These are phyloP conservation scores for Decorospora gaudefroyi DNA, from an alignment of 2,329 filamentous ascomycete genomes.

Conservation along the genomic window DNA sequence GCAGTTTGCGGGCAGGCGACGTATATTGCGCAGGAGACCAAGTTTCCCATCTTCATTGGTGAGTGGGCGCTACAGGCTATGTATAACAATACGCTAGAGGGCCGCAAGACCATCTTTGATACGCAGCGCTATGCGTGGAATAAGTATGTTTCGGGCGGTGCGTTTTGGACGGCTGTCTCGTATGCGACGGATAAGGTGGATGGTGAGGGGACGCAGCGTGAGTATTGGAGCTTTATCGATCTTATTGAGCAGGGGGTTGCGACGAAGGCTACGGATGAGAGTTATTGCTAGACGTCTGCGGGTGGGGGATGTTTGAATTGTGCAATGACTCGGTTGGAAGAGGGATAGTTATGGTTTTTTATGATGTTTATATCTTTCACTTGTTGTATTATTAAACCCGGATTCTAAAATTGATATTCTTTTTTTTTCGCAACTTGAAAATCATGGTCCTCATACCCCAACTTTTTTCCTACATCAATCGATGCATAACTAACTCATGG, in stretches of 20 bases:
- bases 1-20: not conserved
- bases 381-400: too few species aligned
- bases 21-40: not conserved
- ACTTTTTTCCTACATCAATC: too few species aligned
- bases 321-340: not conserved
- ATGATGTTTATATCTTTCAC: too few species aligned
- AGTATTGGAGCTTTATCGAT: constrained; percentile 16
- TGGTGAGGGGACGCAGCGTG: constrained; percentile 15
- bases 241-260: constrained; percentile 12
- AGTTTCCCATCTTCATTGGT: constrained; percentile 14
- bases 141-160: constrained; percentile 7
- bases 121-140: constrained; percentile 12
- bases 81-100: constrained; percentile 9
- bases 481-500: too few species aligned
- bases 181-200: constrained; percentile 6
- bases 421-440: too few species aligned
- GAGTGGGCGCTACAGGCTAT: constrained; percentile 14
- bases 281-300: not conserved
- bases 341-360: too few species aligned
- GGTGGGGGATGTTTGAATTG: not conserved
- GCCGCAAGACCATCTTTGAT: constrained; percentile 9
- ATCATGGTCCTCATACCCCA: too few species aligned
- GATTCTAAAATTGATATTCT: too few species aligned
- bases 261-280: not conserved
- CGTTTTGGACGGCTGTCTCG: constrained; percentile 8